Evolutionary conservation across 1,284 basidiomycete species (phyloP), one percentile per base, ranked within the genome.

Genomic region (Papiliotrema terrestris): DNA sequence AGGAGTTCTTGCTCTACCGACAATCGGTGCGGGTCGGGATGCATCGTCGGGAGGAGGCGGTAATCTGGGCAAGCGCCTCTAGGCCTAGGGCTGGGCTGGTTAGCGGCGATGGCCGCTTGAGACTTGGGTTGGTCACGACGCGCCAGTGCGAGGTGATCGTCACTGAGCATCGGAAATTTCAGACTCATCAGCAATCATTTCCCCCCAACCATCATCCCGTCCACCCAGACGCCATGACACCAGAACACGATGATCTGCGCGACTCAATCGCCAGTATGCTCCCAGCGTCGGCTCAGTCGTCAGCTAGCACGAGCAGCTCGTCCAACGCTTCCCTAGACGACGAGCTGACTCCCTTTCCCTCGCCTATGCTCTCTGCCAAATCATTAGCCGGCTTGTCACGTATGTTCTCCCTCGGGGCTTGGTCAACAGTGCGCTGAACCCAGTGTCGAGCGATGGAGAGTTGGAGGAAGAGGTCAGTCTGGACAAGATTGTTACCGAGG

Each of bases 401-500:
- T 54, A 20, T 17, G 52, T 47, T 15, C 6, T 22, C 3, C 37
- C 32, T 3, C 14, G 9, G 11, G 32, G 32, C 5, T 45, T 23
- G n/a, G 13, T 36, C 13, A 22, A 22, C 35, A 51, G 39, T 51
- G 26, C 45, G 9, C 36, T 49, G 46, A 50, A n/a, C 23, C 20
- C 57, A 77, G 71, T 75, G 32, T 67, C 68, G 2, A 71, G 68
- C 9, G 69, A 78, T 49, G 71, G 73, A 15, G 73, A 73, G 56
- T 60, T 74, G 17, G 73, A 73, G 49, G 57, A 62, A 14, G 72
- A 76, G 45, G 62, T 75, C 8, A 72, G 76, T 53, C 67, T 70
- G 44, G 51, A 69, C 25, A 67, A 73, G 55, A 66, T 73, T 26
- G 62, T 89, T 52, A 83, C 88, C 1, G 86, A 88, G 45, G 81